Base-by-base conservation (phyloP, 441 rosid genomes). In the Rhodomyrtus psidioides region DNA sequence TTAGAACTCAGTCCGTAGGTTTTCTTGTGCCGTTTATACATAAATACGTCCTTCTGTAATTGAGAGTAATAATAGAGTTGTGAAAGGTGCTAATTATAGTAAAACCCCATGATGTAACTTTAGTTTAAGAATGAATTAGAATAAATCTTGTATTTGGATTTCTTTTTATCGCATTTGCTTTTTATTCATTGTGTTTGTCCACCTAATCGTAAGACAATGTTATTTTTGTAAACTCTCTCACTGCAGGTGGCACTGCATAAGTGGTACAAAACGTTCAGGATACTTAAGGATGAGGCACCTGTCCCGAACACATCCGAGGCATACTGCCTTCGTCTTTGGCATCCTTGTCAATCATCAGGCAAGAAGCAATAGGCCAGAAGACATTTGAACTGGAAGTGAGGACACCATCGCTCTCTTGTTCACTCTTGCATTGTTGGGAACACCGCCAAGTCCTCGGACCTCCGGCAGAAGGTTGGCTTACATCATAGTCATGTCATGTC, bases 1-100 rank as follows among this genome's bases (percentile, higher is more conserved):
- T 4, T 51, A 12, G 3, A 14, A 51, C 15, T 51, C 1, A 3
- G 1, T 0, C 53, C 5, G 1, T 12, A 12, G 3, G 51, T 46
- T 46, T 46, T 46, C 12, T 46, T 46, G 12, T 46, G 51, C 3
- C 12, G 12, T 46, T 2, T 46, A 46, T 51, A 51, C 12, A 51
- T 51, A 12, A 51, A 12, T 12, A 51, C 4, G 0, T 12, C 12
- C 15, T 51, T 4, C 12, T 51, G 13, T 51, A 51, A 51, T 12
- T 3, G 15, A 51, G 5, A 51, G 15, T 3, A 51, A 3, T 12
- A 51, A 51, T 51, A 3, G 15, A 51, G 15, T 12, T 12, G 9
- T 12, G 4, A 46, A 10, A 46, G 1, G 46, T 44, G 46, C 1
- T 44, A 44, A 44, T 44, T 44, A 44, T 44, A 44, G 49, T 46